Evolutionary conservation across 2,329 filamentous ascomycete genomes (phyloP), one percentile per base, ranked within the genome.

Genomic region (Aspergillus sp.): DNA sequence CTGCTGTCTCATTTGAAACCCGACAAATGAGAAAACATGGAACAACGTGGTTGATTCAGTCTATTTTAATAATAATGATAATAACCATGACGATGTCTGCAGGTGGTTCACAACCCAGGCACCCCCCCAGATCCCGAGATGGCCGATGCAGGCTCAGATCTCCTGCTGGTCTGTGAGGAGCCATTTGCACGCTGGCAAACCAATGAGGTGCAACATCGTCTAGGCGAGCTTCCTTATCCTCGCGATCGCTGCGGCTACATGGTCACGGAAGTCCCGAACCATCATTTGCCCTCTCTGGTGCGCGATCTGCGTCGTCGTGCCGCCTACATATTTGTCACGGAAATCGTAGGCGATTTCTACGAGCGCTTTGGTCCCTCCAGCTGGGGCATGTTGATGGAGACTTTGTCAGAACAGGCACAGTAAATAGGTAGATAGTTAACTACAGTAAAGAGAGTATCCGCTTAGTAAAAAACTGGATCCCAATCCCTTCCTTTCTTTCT

Each of bases 101-200:
- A 65, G 63, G 58, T 66, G 19, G 48, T 57, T 27, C 64, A 66
- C 25, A 66, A 66, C n/a, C 62, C 64, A 23, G 64, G 64, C 47
- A 66, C 64, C 4, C 60, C 64, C 1, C 60, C 64, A 2, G 58
- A 61, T 32, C 32, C 58, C 15, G 39, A 41, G 2, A n/a, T 66
- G 49, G 54, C 58, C 7, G 48, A 48, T 10, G 11, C 51, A 32
- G 51, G 47, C 11, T 50, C 62, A 25, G 64, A 66, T n/a, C 36
- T 66, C 10, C 53, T 61, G 21, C 52, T 66, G 19, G 55, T 61
- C 41, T 64, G 64, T 41, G 64, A 66, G 32, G 64, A 66, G 54
- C 52, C 64, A 1, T 64, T 63, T 38, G 19, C 38, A 2, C 58
- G 62, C 2, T 66, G 56, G 49, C 38, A 51, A n/a, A 57, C 58